Evolutionary conservation across 108 stramenopile species (phyloP).

Genomic region (Pseudonitzschia delicatissima): DNA sequence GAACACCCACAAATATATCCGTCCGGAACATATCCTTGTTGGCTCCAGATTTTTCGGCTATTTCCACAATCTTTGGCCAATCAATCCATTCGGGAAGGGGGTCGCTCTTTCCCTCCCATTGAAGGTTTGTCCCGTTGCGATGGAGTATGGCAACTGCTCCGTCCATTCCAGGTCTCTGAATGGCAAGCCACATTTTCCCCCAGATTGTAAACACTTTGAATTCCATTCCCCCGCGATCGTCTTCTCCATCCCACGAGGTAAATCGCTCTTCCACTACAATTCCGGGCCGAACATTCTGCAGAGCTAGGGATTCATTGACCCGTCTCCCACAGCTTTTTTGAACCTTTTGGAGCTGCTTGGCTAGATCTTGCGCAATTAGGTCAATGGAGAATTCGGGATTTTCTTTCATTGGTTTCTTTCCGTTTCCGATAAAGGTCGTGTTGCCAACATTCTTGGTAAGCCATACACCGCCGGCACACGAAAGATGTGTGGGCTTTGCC

Average conservation of each 20-base stretch:
- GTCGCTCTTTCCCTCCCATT: constrained; percentile 1
- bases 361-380: constrained; percentile 4
- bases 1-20: constrained; percentile 22
- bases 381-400: neutral
- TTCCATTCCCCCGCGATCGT: constrained; percentile 8
- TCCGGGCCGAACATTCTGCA: constrained; percentile 16
- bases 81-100: constrained; percentile 23
- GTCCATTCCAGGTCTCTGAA: constrained; percentile 11
- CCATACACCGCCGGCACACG: constrained; percentile 21
- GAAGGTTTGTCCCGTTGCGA: constrained; percentile 17
- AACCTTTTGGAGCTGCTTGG: neutral
- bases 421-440: constrained; percentile 1
- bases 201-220: constrained; percentile 35
- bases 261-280: constrained; percentile 31
- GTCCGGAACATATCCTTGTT: constrained; percentile 27
- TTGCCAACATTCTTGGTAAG: constrained; percentile 11
- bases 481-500: constrained; percentile 22
- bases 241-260: neutral
- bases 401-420: constrained; percentile 3
- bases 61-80: constrained; percentile 16
- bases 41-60: constrained; percentile 3
- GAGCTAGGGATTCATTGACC: constrained; percentile 16
- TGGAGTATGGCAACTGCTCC: constrained; percentile 11
- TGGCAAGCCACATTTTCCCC: constrained; percentile 17
- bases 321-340: constrained; percentile 2